Percentiles rank a stretch among this genome's conserved stretches.
Evolutionary conservation across 306 rosid species (phyloP).

Genomic region (Medicago ruthenica): DNA sequence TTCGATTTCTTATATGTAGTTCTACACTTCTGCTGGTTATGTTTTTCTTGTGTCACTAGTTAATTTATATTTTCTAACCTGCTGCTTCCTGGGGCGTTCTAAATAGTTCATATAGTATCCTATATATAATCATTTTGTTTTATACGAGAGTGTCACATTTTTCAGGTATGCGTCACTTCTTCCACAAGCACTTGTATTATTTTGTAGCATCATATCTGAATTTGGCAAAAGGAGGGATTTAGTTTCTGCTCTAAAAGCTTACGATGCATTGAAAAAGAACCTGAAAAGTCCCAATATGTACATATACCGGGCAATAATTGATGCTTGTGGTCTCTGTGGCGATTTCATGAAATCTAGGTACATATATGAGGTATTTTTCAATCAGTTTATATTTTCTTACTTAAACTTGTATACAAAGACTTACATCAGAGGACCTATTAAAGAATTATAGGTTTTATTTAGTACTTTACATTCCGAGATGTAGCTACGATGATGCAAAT

Average conservation of each 20-base stretch:
- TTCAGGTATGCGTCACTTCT: constrained; percentile 89
- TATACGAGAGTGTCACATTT: constrained; percentile 42
- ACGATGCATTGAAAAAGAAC: constrained; percentile 65
- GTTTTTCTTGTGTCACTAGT: not conserved
- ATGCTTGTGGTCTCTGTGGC: constrained; percentile 80
- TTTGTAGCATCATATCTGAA: constrained; percentile 68
- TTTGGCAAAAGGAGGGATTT: constrained; percentile 83
- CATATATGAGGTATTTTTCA: constrained; percentile 77
- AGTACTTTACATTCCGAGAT: constrained; percentile 22
- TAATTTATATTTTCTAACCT: constrained; percentile 2
- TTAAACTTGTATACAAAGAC: constrained; percentile 30
- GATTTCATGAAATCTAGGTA: constrained; percentile 83
- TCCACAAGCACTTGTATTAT: constrained; percentile 70
- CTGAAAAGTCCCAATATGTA: constrained; percentile 70
- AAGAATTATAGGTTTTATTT: constrained; percentile 24
- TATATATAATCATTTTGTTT: not conserved
- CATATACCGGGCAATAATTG: constrained; percentile 80
- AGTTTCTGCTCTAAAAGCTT: constrained; percentile 73
- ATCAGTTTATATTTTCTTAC: constrained; percentile 38
- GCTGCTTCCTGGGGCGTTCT: constrained; percentile 22
- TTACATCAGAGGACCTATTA: constrained; percentile 21
- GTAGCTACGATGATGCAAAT: constrained; percentile 12
- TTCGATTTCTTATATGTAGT: not conserved
- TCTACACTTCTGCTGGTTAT: constrained; percentile 5
- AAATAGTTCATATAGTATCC: constrained; percentile 1